A percentile compares a stretch with the other conserved stretches of the same genome.
Conservation (phyloP, 257 asterid genomes). For the Mitragyna speciosa region DNA sequence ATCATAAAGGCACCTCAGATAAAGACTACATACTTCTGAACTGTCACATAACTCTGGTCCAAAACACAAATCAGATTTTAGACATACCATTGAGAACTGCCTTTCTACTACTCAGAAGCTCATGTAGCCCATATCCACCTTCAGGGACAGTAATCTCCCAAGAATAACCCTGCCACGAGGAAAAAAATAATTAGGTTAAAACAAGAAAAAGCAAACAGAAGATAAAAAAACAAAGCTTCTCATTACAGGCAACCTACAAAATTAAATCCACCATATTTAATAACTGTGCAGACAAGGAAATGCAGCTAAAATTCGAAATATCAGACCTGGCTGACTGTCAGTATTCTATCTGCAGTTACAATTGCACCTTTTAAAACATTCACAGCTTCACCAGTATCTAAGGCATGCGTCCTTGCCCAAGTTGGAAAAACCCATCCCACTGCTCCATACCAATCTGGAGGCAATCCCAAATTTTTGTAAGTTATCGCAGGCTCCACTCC, state of each 20-base stretch:
- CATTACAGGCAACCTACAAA: background rate
- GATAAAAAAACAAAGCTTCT: background rate
- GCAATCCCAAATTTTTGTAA: constrained; percentile 70
- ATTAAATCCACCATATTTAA: background rate
- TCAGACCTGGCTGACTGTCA: constrained; percentile 90
- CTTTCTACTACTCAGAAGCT: constrained; percentile 66
- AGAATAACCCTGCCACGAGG: constrained; percentile 77
- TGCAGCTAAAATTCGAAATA: background rate
- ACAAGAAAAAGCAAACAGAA: background rate
- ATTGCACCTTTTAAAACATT: constrained; percentile 88
- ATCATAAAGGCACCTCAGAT: background rate
- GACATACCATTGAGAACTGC: constrained; percentile 64
- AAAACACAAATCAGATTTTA: constrained; percentile 9
- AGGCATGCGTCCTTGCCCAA: constrained; percentile 97
- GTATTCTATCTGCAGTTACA: constrained; percentile 85
- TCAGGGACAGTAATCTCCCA: constrained; percentile 95
- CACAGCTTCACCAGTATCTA: constrained; percentile 98
- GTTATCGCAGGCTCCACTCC: constrained; percentile 93
- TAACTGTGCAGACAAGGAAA: background rate
- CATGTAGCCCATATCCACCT: constrained; percentile 90
- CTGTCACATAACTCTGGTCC: background rate
- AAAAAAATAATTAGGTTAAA: background rate
- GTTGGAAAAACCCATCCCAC: constrained; percentile 95
- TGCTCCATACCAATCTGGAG: constrained; percentile 90
- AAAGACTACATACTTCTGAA: background rate